Evolutionary conservation across 768 basidiomycete genomes (phyloP), one percentile per base, ranked within the genome.

Genomic region (Hortiboletus flavorubellus): DNA sequence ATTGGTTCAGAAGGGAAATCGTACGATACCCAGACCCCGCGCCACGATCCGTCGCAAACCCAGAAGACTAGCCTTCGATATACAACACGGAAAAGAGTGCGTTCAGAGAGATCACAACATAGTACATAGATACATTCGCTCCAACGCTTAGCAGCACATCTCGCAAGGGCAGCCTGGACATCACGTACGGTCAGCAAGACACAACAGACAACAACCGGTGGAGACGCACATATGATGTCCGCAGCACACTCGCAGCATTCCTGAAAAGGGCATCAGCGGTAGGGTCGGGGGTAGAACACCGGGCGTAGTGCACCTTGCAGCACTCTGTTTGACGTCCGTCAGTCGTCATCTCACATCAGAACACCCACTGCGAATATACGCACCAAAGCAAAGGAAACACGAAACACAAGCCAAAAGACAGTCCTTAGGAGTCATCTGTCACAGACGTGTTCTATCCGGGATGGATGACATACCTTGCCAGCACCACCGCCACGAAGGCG

Each of bases 341-440:
- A 59, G 54, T 42, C 41, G 1, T 8, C 5, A 4, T 26, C 26
- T 5, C 26, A 9, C 37, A n/a, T 40, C 29, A 31, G 37, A 42
- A 31, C 38, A 23, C 31, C 10, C 2, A 40, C 5, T 12, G 4
- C 10, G 21, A 14, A 41, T 45, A 40, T 23, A 69, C 85, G 62
- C 59, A 86, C 85, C 87, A 66, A 82, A 89, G 73, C 87, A 89
- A 23, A 90, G 61, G 79, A 88, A 89, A 66, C 85, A 87, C 30
- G 76, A 82, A 35, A 87, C 49, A 18, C 77, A 21, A 2, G 21
- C 84, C 29, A 90, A 50, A 73, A 87, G 80, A 68, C 86, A 89
- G 67, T 88, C 85, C 87, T 89, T 54, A 51, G 23, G 41, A 14
- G 58, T 38, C 34, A 8, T 1, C 11, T 5, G 14, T 62, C 30